Conservation (phyloP, 208 protist genomes). For the Crithidia thermophila region DNA sequence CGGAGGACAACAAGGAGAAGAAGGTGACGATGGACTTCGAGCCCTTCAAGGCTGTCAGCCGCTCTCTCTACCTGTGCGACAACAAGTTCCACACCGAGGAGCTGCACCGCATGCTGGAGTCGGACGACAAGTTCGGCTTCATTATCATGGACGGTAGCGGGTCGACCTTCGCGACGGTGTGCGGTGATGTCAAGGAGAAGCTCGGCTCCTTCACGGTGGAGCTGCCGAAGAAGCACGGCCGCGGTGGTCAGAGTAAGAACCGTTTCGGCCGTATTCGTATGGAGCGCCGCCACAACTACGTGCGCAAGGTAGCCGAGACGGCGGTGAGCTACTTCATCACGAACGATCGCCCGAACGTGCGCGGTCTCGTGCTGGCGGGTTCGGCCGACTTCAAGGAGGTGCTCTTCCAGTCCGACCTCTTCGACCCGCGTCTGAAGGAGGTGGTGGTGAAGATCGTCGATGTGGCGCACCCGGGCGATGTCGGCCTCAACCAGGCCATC, state of each 20-base stretch:
- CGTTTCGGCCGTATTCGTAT: constrained; percentile 99
- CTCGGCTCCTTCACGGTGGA: constrained; percentile 99
- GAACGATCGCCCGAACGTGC: constrained; percentile 98
- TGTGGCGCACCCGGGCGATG: constrained; percentile 99
- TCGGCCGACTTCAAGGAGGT: constrained; percentile 99
- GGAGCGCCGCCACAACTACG: constrained; percentile 99
- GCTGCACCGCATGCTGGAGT: constrained; percentile 98
- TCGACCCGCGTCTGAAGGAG: constrained; percentile 97
- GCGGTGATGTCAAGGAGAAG: constrained; percentile 98
- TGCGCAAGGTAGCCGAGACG: constrained; percentile 98
- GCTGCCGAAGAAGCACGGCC: constrained; percentile 99
- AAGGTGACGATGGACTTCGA: constrained; percentile 99
- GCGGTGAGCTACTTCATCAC: constrained; percentile 98
- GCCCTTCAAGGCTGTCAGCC: constrained; percentile 99
- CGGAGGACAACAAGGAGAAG: constrained; percentile 99
- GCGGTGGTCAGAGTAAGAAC: constrained; percentile 99
- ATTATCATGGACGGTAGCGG: constrained; percentile 99
- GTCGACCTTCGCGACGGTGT: constrained; percentile 97
- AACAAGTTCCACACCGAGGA: constrained; percentile 99
- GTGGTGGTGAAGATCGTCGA: constrained; percentile 99
- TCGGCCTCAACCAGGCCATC: constrained; percentile 99
- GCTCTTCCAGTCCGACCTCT: constrained; percentile 96
- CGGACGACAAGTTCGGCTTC: constrained; percentile 99
- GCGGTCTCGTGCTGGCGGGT: constrained; percentile 99
- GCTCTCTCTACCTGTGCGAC: constrained; percentile 98